These are phyloP conservation scores for Colletotrichum plurivorum DNA, from an alignment of 2,329 filamentous ascomycete species.

Conservation along the genomic window DNA sequence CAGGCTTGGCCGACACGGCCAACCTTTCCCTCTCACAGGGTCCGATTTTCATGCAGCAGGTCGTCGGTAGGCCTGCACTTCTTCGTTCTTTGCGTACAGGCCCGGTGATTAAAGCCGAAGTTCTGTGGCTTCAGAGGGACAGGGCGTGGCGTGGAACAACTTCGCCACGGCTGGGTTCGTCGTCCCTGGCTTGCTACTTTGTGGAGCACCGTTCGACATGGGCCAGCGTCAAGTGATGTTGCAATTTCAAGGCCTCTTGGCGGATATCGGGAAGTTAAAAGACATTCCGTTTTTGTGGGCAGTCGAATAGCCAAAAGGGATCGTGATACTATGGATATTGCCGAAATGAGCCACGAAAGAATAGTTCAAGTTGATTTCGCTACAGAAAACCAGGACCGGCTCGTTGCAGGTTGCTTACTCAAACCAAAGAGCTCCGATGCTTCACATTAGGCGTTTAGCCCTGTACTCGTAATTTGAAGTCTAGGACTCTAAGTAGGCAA, in stretches of 20 bases:
- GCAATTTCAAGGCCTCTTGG: no score
- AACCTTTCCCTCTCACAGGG: not conserved
- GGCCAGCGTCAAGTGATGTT: no score
- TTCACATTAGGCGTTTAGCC: not conserved
- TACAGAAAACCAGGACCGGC: no score
- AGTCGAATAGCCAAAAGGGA: no score
- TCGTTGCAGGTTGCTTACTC: no score
- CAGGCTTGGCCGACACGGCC: not conserved
- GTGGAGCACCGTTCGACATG: not conserved
- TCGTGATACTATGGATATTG: no score
- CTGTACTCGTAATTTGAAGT: not conserved
- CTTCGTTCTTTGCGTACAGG: slow-evolving; percentile 2
- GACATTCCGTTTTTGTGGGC: no score
- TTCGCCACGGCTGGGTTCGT: slow-evolving; percentile 1
- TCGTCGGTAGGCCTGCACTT: slow-evolving; percentile 19
- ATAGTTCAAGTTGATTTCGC: no score
- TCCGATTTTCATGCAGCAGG: slow-evolving; percentile 10
- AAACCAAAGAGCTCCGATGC: no score
- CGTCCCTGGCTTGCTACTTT: not conserved
- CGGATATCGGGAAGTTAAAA: no score
- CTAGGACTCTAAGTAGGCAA: no score
- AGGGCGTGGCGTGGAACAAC: slow-evolving; percentile 3
- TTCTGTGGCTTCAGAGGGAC: slow-evolving; percentile 1
- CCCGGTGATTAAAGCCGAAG: slow-evolving; percentile 9
- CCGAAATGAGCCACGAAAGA: no score